Evolutionary conservation across 768 basidiomycete genomes (phyloP).

Genomic region (Psilocybe azurescens): DNA sequence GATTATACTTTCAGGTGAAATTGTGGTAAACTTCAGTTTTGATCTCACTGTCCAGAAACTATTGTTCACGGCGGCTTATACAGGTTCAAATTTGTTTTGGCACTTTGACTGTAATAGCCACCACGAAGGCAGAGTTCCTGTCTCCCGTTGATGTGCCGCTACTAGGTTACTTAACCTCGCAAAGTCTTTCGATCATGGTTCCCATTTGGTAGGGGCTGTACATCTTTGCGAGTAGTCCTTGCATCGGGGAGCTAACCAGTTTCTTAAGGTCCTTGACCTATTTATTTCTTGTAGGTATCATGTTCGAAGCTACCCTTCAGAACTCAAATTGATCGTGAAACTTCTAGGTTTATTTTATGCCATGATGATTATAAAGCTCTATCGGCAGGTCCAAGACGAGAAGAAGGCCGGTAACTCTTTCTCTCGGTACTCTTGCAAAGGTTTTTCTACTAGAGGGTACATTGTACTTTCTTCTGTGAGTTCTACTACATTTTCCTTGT

Average conservation of each 20-base stretch:
- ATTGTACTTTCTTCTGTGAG: neutral
- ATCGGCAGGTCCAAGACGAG: neutral
- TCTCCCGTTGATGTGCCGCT: neutral
- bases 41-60: neutral
- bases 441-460: neutral
- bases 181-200: neutral
- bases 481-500: neutral
- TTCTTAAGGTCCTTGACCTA: neutral
- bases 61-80: neutral
- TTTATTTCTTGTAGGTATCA: neutral
- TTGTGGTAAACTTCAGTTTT: neutral
- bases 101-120: neutral
- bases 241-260: neutral
- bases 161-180: neutral
- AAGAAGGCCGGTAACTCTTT: too few relatives aligned
- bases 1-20: neutral
- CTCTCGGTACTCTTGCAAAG: neutral
- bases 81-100: neutral
- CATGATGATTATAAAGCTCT: neutral
- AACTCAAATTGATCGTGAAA: neutral
- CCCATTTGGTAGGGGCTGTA: neutral
- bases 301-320: neutral
- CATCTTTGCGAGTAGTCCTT: neutral
- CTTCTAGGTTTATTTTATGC: neutral
- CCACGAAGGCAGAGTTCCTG: neutral